Percentiles rank a stretch among this genome's conserved stretches.
phyloP scores from a whole-genome alignment of 2,329 filamentous ascomycete species.

The Clonostachys chloroleuca region DNA sequence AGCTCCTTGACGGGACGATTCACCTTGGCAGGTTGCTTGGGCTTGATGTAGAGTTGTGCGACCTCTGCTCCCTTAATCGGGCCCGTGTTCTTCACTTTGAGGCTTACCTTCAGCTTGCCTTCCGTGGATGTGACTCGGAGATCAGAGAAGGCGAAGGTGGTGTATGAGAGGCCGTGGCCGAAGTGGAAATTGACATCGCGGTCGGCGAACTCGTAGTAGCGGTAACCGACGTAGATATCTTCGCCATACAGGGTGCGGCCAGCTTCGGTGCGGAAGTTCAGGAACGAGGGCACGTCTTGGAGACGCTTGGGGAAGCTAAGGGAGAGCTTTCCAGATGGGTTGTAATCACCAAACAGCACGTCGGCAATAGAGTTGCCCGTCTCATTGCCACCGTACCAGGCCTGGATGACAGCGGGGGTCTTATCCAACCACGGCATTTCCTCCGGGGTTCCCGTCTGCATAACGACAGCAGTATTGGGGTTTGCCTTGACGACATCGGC shows the following conservation, averaged over 20 bases:
- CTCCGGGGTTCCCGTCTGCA: constrained; percentile 74
- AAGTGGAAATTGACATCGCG: constrained; percentile 69
- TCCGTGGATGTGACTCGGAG: constrained; percentile 41
- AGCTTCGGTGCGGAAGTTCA: constrained; percentile 70
- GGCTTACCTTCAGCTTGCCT: constrained; percentile 39
- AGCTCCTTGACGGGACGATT: constrained; percentile 57
- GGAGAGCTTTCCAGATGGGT: constrained; percentile 71
- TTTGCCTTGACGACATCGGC: constrained; percentile 61
- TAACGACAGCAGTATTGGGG: constrained; percentile 65
- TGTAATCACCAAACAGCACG: constrained; percentile 68
- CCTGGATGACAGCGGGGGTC: constrained; percentile 61
- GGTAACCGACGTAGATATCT: constrained; percentile 76
- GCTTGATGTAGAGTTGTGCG: constrained; percentile 51
- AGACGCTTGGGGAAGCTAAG: constrained; percentile 65
- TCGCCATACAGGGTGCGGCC: constrained; percentile 73
- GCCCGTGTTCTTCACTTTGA: constrained; percentile 61
- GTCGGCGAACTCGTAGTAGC: constrained; percentile 71
- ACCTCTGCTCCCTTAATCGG: constrained; percentile 45
- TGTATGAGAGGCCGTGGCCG: constrained; percentile 77
- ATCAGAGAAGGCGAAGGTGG: constrained; percentile 55
- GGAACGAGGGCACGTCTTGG: constrained; percentile 69
- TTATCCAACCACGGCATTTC: constrained; percentile 64
- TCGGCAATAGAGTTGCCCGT: constrained; percentile 78
- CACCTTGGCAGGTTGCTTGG: constrained; percentile 41
- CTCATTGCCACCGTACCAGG: constrained; percentile 87